Evolutionary conservation across 805 yeast species (phyloP).

Genomic region (Yamadazyma sp.): DNA sequence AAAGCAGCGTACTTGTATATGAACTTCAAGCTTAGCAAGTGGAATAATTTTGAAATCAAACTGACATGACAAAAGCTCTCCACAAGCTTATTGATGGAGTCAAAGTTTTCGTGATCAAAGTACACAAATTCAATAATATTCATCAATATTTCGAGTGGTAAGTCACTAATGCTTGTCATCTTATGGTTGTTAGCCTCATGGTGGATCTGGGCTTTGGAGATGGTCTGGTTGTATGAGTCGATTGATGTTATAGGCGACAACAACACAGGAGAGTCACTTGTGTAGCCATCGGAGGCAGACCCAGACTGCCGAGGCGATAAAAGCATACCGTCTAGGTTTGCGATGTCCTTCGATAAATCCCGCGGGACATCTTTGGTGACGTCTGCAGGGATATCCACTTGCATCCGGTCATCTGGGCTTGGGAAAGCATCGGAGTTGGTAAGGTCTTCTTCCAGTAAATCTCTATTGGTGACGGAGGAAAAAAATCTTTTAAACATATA

Average conservation of each 20-base stretch:
- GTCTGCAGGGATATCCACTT: not conserved
- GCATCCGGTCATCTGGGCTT: not conserved
- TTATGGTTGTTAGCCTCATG: conserved; percentile 7
- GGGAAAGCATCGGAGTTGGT: not conserved
- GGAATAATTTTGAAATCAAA: conserved; percentile 57
- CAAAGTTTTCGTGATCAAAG: conserved; percentile 49
- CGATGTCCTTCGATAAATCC: too few species aligned
- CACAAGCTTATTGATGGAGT: conserved; percentile 51
- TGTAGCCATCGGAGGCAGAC: conserved; percentile 7
- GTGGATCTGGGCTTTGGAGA: conserved; percentile 6
- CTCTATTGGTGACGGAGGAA: conserved; percentile 6
- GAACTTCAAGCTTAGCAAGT: conserved; percentile 56
- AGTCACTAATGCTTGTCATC: conserved; percentile 21
- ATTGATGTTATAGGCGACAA: conserved; percentile 30
- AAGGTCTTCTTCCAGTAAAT: not conserved
- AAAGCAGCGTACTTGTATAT: conserved; percentile 68
- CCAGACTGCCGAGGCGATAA: conserved; percentile 10
- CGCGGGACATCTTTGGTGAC: conserved; percentile 2
- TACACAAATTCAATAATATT: conserved; percentile 56
- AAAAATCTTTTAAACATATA: conserved; percentile 11
- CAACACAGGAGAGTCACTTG: conserved; percentile 11
- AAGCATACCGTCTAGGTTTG: conserved; percentile 6
- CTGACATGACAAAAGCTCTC: conserved; percentile 52
- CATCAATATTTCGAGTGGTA: conserved; percentile 58
- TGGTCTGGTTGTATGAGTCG: conserved; percentile 20